Evolutionary conservation across 2,329 filamentous ascomycete species (phyloP).

Genomic region (Aspergillus candidus): DNA sequence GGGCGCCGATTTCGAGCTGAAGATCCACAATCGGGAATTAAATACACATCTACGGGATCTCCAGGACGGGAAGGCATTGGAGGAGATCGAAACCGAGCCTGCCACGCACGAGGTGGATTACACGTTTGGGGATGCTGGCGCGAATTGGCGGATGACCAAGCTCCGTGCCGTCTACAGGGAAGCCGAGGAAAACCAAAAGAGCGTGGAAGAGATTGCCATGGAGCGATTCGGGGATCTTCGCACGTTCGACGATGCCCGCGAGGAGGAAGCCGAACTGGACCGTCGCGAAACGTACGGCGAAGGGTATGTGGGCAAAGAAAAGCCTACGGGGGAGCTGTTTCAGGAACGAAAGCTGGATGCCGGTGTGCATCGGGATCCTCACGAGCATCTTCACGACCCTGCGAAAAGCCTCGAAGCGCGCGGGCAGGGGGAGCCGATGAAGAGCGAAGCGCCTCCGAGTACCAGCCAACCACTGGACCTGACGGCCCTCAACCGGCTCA

Average conservation of each 20-base stretch:
- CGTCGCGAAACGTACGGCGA: conserved; percentile 74
- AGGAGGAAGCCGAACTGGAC: conserved; percentile 88
- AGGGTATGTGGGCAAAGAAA: conserved; percentile 77
- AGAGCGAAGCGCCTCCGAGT: conserved; percentile 47
- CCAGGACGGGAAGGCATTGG: conserved; percentile 50
- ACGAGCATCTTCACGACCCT: conserved; percentile 26
- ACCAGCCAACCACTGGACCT: conserved; percentile 59
- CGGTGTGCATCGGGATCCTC: conserved; percentile 39
- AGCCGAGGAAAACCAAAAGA: conserved; percentile 65
- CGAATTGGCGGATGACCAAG: conserved; percentile 95
- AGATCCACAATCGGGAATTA: conserved; percentile 73
- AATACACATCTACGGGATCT: conserved; percentile 64
- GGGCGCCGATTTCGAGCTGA: conserved; percentile 58
- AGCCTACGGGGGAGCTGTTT: conserved; percentile 80
- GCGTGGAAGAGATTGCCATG: conserved; percentile 73
- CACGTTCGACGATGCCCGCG: conserved; percentile 85
- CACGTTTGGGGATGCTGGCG: conserved; percentile 80
- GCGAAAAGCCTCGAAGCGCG: conserved; percentile 31
- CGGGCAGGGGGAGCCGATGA: conserved; percentile 53
- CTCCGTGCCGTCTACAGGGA: conserved; percentile 77
- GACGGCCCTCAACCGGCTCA: conserved; percentile 78
- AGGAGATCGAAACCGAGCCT: conserved; percentile 50
- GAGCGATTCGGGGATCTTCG: conserved; percentile 75
- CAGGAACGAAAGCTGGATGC: conserved; percentile 64
- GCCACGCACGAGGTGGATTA: conserved; percentile 65